These are phyloP conservation scores for Triticum timopheevii DNA, from an alignment of 176 grass and related monocot species.

Conservation along the genomic window DNA sequence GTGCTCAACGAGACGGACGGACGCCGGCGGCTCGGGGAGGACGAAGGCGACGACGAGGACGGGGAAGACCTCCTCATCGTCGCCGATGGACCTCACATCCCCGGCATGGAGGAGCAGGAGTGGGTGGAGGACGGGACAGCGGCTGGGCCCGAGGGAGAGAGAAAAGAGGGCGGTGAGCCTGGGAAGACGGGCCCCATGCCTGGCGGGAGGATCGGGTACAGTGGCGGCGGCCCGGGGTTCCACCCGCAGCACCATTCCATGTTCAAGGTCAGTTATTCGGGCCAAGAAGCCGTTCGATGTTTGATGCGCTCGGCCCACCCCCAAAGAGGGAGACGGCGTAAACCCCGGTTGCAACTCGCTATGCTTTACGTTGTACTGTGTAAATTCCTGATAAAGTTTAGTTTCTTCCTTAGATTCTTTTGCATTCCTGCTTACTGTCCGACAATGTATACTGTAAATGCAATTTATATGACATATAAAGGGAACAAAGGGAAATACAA, in stretches of 20 bases:
- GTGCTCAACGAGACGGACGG: conserved; percentile 88
- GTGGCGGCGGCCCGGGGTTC: conserved; percentile 65
- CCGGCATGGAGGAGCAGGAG: conserved; percentile 76
- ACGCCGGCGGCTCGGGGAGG: conserved; percentile 44
- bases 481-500: conserved; percentile 29
- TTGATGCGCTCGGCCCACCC: conserved; percentile 47
- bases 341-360: conserved; percentile 52
- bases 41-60: conserved; percentile 80
- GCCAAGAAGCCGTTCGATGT: conserved; percentile 48
- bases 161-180: conserved; percentile 60
- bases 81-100: conserved; percentile 71
- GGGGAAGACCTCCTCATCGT: conserved; percentile 77
- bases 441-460: conserved; percentile 62
- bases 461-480: conserved; percentile 45
- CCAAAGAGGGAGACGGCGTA: conserved; percentile 47
- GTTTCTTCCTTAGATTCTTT: conserved; percentile 31
- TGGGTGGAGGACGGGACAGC: conserved; percentile 70
- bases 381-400: conserved; percentile 42
- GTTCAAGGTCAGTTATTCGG: conserved; percentile 92
- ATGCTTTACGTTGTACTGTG: conserved; percentile 57
- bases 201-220: conserved; percentile 66
- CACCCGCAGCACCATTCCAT: conserved; percentile 87
- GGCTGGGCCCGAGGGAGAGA: conserved; percentile 53
- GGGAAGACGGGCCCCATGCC: conserved; percentile 41
- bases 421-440: conserved; percentile 18